Percentiles rank a stretch among this genome's conserved stretches.
These are phyloP conservation scores for Chlorella sp. DNA, from an alignment of 139 green algal genomes.

Conservation along the genomic window DNA sequence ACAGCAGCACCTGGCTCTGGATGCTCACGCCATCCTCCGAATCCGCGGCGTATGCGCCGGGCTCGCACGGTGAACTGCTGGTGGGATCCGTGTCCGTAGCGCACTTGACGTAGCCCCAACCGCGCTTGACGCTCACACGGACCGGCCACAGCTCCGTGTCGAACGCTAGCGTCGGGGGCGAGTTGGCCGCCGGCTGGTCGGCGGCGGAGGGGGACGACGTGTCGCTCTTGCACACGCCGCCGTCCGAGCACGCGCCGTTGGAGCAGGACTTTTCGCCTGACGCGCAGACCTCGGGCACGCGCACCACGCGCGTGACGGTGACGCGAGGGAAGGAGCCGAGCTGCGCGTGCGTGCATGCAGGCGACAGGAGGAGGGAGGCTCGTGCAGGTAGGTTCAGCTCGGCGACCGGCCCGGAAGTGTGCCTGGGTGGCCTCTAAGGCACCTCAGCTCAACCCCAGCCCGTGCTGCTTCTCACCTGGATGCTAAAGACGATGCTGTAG, in stretches of 20 bases:
- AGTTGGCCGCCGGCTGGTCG: background rate
- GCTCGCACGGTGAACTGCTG: background rate
- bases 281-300: background rate
- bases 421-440: too few species aligned
- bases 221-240: background rate
- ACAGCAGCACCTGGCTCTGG: slow-evolving; percentile 6
- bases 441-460: too few species aligned
- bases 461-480: too few species aligned
- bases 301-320: background rate
- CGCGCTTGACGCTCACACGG: background rate
- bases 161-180: background rate
- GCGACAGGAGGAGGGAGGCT: too few species aligned
- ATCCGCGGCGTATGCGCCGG: background rate
- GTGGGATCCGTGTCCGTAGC: background rate
- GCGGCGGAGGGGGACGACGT: background rate
- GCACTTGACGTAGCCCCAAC: slow-evolving; percentile 1
- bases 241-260: too few species aligned
- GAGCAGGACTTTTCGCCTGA: background rate
- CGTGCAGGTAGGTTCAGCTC: too few species aligned
- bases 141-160: background rate
- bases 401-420: too few species aligned
- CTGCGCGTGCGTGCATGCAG: too few species aligned
- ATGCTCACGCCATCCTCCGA: background rate
- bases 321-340: background rate
- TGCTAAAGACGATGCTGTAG: background rate